These are phyloP conservation scores for Fremontodendron californicum DNA, from an alignment of 345 rosid species.

Conservation along the genomic window DNA sequence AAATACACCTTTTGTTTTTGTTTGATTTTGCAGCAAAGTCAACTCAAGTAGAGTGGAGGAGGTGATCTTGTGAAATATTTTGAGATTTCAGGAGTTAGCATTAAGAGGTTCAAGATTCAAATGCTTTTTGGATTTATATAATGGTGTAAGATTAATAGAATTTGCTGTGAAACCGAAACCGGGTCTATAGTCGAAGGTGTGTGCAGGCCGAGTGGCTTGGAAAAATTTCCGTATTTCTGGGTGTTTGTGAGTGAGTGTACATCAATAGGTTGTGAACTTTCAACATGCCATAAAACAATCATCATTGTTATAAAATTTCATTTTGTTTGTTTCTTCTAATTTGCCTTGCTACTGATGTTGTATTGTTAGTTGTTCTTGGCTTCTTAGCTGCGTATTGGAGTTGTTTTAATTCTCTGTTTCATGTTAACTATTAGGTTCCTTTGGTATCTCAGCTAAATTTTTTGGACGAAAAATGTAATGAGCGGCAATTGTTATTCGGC, in stretches of 20 bases:
- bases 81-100: constrained; percentile 9
- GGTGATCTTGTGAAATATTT: constrained; percentile 25
- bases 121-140: no score
- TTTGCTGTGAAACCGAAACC: constrained; percentile 16
- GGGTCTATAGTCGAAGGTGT: constrained; percentile 13
- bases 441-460: no score
- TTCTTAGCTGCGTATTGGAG: background rate
- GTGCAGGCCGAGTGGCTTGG: constrained; percentile 6
- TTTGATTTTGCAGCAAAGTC: constrained; percentile 55
- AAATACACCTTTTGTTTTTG: background rate
- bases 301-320: background rate
- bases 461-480: no score
- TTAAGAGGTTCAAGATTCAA: background rate
- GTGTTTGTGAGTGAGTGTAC: constrained; percentile 43
- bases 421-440: no score
- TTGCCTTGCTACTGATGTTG: background rate
- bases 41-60: constrained; percentile 49
- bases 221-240: constrained; percentile 1
- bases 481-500: no score
- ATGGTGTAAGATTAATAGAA: constrained; percentile 17
- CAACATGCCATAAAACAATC: constrained; percentile 3
- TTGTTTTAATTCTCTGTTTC: no score
- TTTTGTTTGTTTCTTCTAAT: background rate
- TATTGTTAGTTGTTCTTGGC: background rate
- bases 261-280: constrained; percentile 41